Base-by-base conservation (phyloP, 1,284 basidiomycete genomes). In the Neolentinus lepideus region DNA sequence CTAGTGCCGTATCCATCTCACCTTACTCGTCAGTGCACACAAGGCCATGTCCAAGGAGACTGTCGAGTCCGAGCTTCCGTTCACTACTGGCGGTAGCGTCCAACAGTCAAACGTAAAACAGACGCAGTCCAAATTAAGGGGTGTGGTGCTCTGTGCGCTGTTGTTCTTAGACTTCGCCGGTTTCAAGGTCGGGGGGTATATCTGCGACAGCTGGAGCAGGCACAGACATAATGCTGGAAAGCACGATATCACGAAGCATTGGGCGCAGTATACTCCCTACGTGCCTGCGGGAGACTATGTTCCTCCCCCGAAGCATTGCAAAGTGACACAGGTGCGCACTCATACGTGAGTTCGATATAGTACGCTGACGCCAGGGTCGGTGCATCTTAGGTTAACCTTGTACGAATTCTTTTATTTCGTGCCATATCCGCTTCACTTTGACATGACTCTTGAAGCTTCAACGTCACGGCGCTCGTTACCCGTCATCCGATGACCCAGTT, bases 391-490 rank as follows among this genome's bases (percentile, higher is more conserved):
- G 84, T 81, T 45, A 84, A 86, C 64, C 76, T 87, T 58, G 85
- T 88, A 67, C 54, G 81, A 73, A 11, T 19, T 22, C 55, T 22
- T 31, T 19, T 4, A 9, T 1, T 12, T 3, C 9, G 9, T n/a
- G 19, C 24, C n/a, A 31, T 43, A 3, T 46, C 52, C 19, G 53
- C 36, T 19, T 58, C 52, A n/a, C 16, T 3, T 48, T 62, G 54
- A 51, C 36, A 27, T 51, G 54, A 57, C 25, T 53, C 53, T n/a
- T 35, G 33, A 10, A 93, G 91, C 70, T 95, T n/a, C 87, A 94
- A 70, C 76, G 92, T 9, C 93, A 95, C 63, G 89, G 90, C 0
- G 84, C 89, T 1, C 79, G 93, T 27, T 93, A 79, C 61, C 93
- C 92, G 0, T 92, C 91, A 0, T 62, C 67, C 0, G 72, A 71